Conservation (phyloP, 805 yeast genomes). For the Kazachstania psychrophila region DNA sequence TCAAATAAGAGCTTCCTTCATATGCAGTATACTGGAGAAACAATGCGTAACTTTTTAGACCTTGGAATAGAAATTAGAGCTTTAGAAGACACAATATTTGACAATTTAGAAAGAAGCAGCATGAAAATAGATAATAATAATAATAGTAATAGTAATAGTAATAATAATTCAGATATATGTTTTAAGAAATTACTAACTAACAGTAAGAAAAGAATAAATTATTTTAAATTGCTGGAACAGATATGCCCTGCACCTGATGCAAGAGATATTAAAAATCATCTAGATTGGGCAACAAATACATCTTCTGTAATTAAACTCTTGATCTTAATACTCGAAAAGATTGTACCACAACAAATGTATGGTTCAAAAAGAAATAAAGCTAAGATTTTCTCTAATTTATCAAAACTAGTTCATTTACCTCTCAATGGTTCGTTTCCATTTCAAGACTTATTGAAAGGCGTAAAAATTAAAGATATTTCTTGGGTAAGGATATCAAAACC, state of each 20-base stretch:
- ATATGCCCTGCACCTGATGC: slow-evolving; percentile 22
- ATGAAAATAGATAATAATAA: not conserved
- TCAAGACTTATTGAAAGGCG: slow-evolving; percentile 25
- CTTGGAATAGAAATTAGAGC: not conserved
- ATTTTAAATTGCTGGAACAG: slow-evolving; percentile 31
- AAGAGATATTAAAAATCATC: slow-evolving; percentile 16
- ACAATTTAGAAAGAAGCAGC: not conserved
- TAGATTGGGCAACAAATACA: slow-evolving; percentile 29
- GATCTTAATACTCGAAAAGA: slow-evolving; percentile 34
- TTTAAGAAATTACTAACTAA: slow-evolving; percentile 20
- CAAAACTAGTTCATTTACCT: slow-evolving; percentile 32
- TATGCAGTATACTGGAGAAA: not conserved
- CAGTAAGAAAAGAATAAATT: slow-evolving; percentile 29
- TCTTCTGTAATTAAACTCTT: slow-evolving; percentile 36
- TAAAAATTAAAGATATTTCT: slow-evolving; percentile 33
- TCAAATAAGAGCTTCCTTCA: not conserved
- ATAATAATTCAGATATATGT: slow-evolving; percentile 1
- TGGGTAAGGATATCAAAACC: slow-evolving; percentile 43
- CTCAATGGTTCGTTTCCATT: slow-evolving; percentile 32
- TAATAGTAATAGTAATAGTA: not conserved
- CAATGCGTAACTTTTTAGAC: not conserved
- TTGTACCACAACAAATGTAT: slow-evolving; percentile 44
- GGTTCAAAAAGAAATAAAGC: slow-evolving; percentile 46
- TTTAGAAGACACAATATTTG: not conserved
- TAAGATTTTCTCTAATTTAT: slow-evolving; percentile 31